Base-by-base conservation (phyloP, 2,329 filamentous ascomycete genomes). In the Cercospora sesami region DNA sequence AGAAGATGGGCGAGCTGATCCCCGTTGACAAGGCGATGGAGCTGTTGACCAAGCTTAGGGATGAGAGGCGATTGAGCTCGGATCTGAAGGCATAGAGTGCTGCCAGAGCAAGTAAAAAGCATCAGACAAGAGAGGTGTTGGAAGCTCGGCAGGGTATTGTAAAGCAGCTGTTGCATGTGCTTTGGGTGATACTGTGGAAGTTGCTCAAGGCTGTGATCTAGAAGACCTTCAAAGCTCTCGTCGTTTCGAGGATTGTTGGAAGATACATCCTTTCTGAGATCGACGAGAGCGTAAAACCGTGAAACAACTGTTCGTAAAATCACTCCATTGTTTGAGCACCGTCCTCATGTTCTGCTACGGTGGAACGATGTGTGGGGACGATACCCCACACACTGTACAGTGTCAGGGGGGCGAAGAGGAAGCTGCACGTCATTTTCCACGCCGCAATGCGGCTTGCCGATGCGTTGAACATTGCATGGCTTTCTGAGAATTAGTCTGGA, bases 1-100 rank as follows among this genome's bases (percentile, higher is more conserved):
- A 90, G 78, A 84, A 86, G 72, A 83, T 86, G 80, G 87, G 87
- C 30, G 83, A 88, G 71, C 82, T 89, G 75, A 79, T 90, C 36
- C 86, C 86, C 12, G 79, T 90, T 3, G 85, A 88, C 53, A 86
- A 86, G 75, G 87, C 84, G 16, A 80, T 89, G 21, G 77, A 79
- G 73, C 86, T 87, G 79, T 78, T 90, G 63, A 75, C 76, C 36
- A 70, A 72, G 60, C 71, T 85, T 71, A 79, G 81, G 73, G 81
- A 84, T 69, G 79, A 81, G 75, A 76, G 83, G 71, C 75, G 75
- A 57, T 59, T 80, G 42, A 69, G 70, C 53, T 68, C 67, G 1
- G 62, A 64, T 16, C 14, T 64, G 48, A 64, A 64, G 62, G 62
- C 62, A 58, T 64, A 64, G 62, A 23, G 21, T 61, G 36, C 59